These are phyloP conservation scores for Apiotrichum gracile DNA, from an alignment of 1,284 basidiomycete genomes.

Conservation along the genomic window DNA sequence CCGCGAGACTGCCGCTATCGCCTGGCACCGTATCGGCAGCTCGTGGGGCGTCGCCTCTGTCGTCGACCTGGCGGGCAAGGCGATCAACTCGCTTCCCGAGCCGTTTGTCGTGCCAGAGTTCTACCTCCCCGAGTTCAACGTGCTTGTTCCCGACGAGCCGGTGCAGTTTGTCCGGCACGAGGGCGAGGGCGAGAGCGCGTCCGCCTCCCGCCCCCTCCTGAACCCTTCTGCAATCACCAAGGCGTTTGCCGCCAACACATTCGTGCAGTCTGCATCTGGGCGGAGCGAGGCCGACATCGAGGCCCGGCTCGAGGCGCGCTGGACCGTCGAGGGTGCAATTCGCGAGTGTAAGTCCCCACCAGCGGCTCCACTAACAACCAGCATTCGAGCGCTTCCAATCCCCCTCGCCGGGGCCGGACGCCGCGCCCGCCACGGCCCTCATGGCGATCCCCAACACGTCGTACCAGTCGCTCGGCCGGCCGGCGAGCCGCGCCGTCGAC, in stretches of 20 bases:
- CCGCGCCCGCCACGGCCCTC: constrained; percentile 37
- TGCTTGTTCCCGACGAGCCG: constrained; percentile 34
- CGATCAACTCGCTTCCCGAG: constrained; percentile 41
- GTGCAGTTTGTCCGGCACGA: constrained; percentile 31
- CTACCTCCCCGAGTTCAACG: constrained; percentile 4
- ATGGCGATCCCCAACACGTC: constrained; percentile 86
- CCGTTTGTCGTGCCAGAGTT: constrained; percentile 35
- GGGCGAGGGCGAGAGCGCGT: constrained; percentile 33
- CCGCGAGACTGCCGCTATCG: constrained; percentile 59
- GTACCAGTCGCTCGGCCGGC: constrained; percentile 67
- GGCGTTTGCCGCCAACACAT: constrained; percentile 53
- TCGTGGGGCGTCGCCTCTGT: constrained; percentile 64
- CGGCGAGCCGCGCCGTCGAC: constrained; percentile 58
- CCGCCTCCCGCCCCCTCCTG: constrained; percentile 42
- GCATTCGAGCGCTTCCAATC: constrained; percentile 8
- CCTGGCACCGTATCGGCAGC: constrained; percentile 64
- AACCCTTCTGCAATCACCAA: constrained; percentile 55
- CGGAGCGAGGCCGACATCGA: constrained; percentile 57
- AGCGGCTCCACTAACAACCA: constrained; percentile 26
- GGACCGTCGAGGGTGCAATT: constrained; percentile 70
- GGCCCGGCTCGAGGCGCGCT: constrained; percentile 55
- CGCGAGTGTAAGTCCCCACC: constrained; percentile 56
- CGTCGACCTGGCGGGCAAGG: constrained; percentile 55
- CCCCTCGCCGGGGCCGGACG: not conserved
- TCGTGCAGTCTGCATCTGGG: constrained; percentile 60